phyloP scores from a whole-genome alignment of 2,329 filamentous ascomycete genomes.

The Parafenestella ontariensis region DNA sequence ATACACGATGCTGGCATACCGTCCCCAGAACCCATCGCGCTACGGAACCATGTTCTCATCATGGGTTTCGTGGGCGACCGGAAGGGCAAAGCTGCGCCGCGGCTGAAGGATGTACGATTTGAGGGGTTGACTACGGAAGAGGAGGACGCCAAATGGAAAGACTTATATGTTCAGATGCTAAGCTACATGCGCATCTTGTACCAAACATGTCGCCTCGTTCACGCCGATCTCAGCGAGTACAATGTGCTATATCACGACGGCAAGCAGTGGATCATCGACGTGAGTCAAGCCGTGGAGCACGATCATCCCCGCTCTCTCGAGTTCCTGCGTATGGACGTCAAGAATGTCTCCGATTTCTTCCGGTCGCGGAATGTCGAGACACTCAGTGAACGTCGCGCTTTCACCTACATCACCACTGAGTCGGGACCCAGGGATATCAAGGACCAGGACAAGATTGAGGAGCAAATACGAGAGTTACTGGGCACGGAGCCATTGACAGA shows the following conservation, averaged over 20 bases:
- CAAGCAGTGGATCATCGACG: constrained; percentile 91
- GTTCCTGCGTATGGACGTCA: constrained; percentile 97
- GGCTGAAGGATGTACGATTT: constrained; percentile 85
- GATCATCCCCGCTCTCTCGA: constrained; percentile 92
- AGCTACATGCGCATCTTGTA: constrained; percentile 93
- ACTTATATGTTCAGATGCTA: constrained; percentile 82
- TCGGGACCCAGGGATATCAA: constrained; percentile 61
- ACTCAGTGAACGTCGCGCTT: constrained; percentile 79
- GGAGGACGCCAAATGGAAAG: constrained; percentile 73
- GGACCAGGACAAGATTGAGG: constrained; percentile 67
- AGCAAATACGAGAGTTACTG: constrained; percentile 72
- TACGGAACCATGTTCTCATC: constrained; percentile 92
- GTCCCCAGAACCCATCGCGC: constrained; percentile 85
- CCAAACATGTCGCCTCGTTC: constrained; percentile 88
- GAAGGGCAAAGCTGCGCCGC: constrained; percentile 86
- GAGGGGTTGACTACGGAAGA: constrained; percentile 64
- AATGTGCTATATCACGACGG: constrained; percentile 89
- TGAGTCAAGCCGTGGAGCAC: constrained; percentile 96
- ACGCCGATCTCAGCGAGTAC: constrained; percentile 98
- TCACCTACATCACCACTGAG: constrained; percentile 77
- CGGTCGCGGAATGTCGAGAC: constrained; percentile 81
- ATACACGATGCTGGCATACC: constrained; percentile 85
- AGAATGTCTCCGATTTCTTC: constrained; percentile 96
- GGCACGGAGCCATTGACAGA: constrained; percentile 58
- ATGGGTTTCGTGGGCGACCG: constrained; percentile 92